Conservation (phyloP, 306 rosid species). For the Dryas drummondii region DNA sequence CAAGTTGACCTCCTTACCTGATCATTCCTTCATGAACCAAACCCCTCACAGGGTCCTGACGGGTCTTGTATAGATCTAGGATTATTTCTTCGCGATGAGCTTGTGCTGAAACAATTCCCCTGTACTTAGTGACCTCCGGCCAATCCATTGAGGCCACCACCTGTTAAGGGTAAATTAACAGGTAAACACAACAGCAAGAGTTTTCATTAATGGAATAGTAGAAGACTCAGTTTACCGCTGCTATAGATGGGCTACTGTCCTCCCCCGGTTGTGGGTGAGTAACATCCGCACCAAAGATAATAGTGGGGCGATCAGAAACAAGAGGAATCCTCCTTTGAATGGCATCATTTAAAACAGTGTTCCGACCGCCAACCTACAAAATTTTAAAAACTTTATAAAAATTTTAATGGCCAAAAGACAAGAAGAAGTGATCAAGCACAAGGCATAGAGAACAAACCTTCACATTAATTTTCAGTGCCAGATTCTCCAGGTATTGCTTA, state of each 20-base stretch:
- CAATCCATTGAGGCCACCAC: constrained; percentile 97
- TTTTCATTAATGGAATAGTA: background rate
- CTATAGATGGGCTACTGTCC: constrained; percentile 70
- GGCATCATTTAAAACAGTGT: constrained; percentile 63
- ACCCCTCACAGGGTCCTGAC: constrained; percentile 40
- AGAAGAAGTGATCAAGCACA: background rate
- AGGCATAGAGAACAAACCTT: constrained; percentile 49
- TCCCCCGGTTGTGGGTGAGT: constrained; percentile 81
- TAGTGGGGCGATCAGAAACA: constrained; percentile 58
- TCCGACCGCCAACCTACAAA: constrained; percentile 70
- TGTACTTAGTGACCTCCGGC: constrained; percentile 66
- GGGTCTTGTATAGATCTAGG: constrained; percentile 48
- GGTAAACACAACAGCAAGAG: background rate
- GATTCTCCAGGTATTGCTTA: constrained; percentile 69
- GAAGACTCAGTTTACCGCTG: constrained; percentile 54
- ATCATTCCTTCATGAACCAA: constrained; percentile 55
- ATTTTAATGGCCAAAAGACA: constrained; percentile 2
- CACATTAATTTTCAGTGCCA: constrained; percentile 73
- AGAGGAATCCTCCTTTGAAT: constrained; percentile 37
- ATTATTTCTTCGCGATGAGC: constrained; percentile 62
- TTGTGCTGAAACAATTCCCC: constrained; percentile 72
- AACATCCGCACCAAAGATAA: constrained; percentile 83
- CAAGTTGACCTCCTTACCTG: constrained; percentile 34
- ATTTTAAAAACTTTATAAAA: background rate
- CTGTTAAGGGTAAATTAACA: constrained; percentile 28